These are phyloP conservation scores for Luffa acutangula DNA, from an alignment of 306 rosid species.

Conservation along the genomic window DNA sequence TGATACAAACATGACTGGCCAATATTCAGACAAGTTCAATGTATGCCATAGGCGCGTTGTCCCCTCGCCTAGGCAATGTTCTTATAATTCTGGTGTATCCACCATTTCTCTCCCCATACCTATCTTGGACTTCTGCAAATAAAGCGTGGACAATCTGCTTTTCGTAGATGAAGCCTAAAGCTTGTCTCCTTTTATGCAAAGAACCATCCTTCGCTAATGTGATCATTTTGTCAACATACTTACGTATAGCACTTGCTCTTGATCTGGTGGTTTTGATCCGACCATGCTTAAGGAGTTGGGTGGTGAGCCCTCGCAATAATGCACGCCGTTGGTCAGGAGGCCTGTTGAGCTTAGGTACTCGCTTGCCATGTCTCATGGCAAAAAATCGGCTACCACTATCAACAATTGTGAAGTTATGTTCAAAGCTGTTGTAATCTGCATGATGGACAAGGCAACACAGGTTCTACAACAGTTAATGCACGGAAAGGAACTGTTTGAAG, in stretches of 20 bases:
- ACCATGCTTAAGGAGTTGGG: constrained; percentile 86
- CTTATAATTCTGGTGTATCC: constrained; percentile 83
- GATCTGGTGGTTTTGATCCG: constrained; percentile 92
- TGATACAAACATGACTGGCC: neutral
- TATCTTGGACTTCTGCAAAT: constrained; percentile 81
- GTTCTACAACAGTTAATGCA: constrained; percentile 7
- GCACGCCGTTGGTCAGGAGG: constrained; percentile 94
- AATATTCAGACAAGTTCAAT: constrained; percentile 78
- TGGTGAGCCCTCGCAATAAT: constrained; percentile 81
- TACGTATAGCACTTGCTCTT: constrained; percentile 92
- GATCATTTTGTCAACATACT: constrained; percentile 89
- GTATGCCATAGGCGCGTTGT: constrained; percentile 96
- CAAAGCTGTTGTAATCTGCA: constrained; percentile 46
- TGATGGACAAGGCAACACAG: constrained; percentile 4
- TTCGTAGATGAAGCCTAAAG: constrained; percentile 86
- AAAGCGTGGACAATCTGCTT: constrained; percentile 94
- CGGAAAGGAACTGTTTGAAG: neutral
- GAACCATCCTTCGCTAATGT: constrained; percentile 88
- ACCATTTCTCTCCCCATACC: constrained; percentile 89
- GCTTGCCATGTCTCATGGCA: constrained; percentile 93
- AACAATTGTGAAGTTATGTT: constrained; percentile 32
- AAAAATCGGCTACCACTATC: constrained; percentile 59
- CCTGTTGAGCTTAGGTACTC: constrained; percentile 86
- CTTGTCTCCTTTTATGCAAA: constrained; percentile 96
- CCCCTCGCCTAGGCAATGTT: constrained; percentile 85